Conservation (phyloP, 192 early-diverging fungal species). For the Phycomyces blakesleeanus region DNA sequence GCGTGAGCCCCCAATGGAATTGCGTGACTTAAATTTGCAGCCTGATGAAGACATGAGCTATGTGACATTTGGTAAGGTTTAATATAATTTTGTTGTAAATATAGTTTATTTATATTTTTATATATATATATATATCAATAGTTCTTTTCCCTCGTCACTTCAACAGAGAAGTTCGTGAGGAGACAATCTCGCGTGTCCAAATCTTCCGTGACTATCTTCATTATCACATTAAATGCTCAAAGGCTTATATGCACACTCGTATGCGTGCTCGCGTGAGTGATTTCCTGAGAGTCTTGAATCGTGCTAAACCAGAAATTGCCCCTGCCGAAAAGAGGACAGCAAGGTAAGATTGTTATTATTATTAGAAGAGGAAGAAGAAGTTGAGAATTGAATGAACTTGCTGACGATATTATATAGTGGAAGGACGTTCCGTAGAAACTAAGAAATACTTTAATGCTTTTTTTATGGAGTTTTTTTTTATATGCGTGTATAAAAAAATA, state of each 20-base stretch:
- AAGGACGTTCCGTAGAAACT: slow-evolving; percentile 31
- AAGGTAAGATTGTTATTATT: slow-evolving; percentile 33
- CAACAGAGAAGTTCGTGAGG: slow-evolving; percentile 68
- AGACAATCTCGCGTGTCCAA: slow-evolving; percentile 93
- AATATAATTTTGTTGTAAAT: background rate
- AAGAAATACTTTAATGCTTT: slow-evolving; percentile 13
- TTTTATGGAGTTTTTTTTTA: background rate
- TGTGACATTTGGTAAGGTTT: slow-evolving; percentile 83
- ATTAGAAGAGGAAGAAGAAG: too few relatives aligned
- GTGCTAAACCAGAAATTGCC: slow-evolving; percentile 91
- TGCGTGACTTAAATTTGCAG: slow-evolving; percentile 65
- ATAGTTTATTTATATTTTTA: too few relatives aligned
- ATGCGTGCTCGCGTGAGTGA: slow-evolving; percentile 93
- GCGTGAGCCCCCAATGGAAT: slow-evolving; percentile 92
- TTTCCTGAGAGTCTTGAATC: slow-evolving; percentile 97
- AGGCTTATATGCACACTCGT: slow-evolving; percentile 98
- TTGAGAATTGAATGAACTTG: background rate
- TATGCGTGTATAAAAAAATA: background rate
- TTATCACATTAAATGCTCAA: slow-evolving; percentile 99
- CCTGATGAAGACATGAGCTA: slow-evolving; percentile 89
- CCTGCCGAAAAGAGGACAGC: slow-evolving; percentile 73
- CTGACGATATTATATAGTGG: slow-evolving; percentile 23
- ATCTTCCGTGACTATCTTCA: slow-evolving; percentile 98
- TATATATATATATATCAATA: too few relatives aligned
- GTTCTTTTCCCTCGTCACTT: slow-evolving; percentile 96